Percentiles rank a stretch among this genome's conserved stretches.
phyloP scores from a whole-genome alignment of 768 basidiomycete species.

The Pholiota molesta region DNA sequence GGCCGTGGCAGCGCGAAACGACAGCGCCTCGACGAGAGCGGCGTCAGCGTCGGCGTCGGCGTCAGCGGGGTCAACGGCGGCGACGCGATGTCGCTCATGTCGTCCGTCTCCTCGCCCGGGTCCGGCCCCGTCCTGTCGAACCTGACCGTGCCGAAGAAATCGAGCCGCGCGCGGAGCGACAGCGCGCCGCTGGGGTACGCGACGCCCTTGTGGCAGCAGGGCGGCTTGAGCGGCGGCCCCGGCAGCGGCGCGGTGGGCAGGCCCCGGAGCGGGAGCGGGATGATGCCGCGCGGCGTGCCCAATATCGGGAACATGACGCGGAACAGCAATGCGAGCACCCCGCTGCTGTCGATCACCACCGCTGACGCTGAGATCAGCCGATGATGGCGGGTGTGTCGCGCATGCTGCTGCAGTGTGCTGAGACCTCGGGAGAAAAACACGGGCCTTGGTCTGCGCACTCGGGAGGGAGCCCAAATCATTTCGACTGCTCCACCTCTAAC shows the following conservation, averaged over 20 bases:
- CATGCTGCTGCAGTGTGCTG: neutral
- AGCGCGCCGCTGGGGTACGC: constrained; percentile 66
- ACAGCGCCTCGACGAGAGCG: constrained; percentile 49
- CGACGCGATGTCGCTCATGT: constrained; percentile 36
- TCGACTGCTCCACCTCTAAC: neutral
- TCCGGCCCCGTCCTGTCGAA: constrained; percentile 23
- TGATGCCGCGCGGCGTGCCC: constrained; percentile 29
- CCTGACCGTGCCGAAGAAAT: constrained; percentile 39
- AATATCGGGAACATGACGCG: constrained; percentile 19
- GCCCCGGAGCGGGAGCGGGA: constrained; percentile 56
- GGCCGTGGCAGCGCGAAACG: constrained; percentile 48
- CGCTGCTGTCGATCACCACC: constrained; percentile 35
- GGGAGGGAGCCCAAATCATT: neutral
- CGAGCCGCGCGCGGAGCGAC: constrained; percentile 65
- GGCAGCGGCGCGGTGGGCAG: constrained; percentile 31
- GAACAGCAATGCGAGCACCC: constrained; percentile 28
- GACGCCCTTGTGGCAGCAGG: constrained; percentile 23
- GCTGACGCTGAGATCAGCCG: constrained; percentile 17
- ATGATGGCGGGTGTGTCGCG: constrained; percentile 12
- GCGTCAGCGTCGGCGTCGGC: constrained; percentile 20
- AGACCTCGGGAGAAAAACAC: neutral
- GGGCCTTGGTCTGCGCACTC: neutral
- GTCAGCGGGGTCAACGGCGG: constrained; percentile 27
- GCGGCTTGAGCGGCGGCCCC: constrained; percentile 21
- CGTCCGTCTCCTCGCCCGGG: constrained; percentile 38